These are phyloP conservation scores for Shiraia bambusicola DNA, from an alignment of 2,329 filamentous ascomycete species.

Conservation along the genomic window DNA sequence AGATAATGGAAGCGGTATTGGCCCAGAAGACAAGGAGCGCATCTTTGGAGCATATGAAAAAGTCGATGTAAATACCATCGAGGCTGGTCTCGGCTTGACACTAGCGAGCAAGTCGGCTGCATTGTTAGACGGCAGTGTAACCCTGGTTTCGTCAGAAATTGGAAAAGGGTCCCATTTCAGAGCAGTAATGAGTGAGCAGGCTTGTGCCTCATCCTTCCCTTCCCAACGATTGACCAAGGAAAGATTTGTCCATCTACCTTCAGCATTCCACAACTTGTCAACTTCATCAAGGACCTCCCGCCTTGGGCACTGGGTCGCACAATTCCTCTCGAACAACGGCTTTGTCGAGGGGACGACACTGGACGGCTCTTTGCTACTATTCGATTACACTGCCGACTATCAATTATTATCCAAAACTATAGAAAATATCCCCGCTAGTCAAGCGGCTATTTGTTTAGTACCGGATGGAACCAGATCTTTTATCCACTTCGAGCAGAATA, in stretches of 20 bases:
- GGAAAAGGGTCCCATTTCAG: constrained; percentile 47
- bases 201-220: constrained; percentile 25
- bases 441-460: constrained; percentile 34
- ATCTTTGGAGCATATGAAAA: constrained; percentile 52
- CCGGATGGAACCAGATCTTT: constrained; percentile 22
- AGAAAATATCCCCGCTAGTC: constrained; percentile 8
- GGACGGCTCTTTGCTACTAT: constrained; percentile 20
- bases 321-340: constrained; percentile 15
- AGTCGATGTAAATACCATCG: constrained; percentile 39
- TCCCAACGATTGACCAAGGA: constrained; percentile 8
- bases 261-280: constrained; percentile 13
- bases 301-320: constrained; percentile 16
- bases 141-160: constrained; percentile 41
- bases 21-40: constrained; percentile 35
- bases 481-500: constrained; percentile 17
- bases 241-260: constrained; percentile 6
- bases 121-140: constrained; percentile 44
- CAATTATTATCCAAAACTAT: constrained; percentile 18
- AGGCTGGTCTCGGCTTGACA: constrained; percentile 49
- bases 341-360: constrained; percentile 12
- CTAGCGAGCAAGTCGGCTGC: constrained; percentile 47
- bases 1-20: constrained; percentile 49
- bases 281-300: constrained; percentile 9
- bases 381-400: constrained; percentile 28
- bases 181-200: constrained; percentile 31